These are phyloP conservation scores for Nakazawaea molendinolei DNA, from an alignment of 805 yeast genomes.

Conservation along the genomic window DNA sequence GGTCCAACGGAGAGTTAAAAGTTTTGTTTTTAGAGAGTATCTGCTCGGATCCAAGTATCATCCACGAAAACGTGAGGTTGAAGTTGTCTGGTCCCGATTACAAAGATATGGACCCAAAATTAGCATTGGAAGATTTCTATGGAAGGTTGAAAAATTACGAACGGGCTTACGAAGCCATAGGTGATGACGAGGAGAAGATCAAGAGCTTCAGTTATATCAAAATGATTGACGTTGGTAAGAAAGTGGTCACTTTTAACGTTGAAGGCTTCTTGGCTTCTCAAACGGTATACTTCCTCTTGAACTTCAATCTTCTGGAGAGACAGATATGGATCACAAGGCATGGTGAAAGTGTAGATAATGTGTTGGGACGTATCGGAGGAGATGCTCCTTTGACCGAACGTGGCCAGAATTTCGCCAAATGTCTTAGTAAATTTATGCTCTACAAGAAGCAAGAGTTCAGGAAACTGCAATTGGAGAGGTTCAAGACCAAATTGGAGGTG, in stretches of 20 bases:
- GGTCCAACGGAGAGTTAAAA: conserved; percentile 58
- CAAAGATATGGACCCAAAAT: conserved; percentile 71
- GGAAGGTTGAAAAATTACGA: conserved; percentile 79
- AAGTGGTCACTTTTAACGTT: conserved; percentile 86
- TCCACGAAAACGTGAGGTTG: conserved; percentile 77
- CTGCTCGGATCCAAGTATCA: conserved; percentile 72
- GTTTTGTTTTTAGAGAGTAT: conserved; percentile 82
- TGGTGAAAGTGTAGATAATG: conserved; percentile 87
- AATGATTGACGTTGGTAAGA: conserved; percentile 94
- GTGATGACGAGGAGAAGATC: conserved; percentile 55
- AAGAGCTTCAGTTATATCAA: conserved; percentile 77
- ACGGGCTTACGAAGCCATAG: conserved; percentile 85
- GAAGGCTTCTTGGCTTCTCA: conserved; percentile 87
- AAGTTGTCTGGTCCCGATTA: conserved; percentile 94
- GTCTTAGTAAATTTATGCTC: conserved; percentile 69
- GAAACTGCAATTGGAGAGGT: conserved; percentile 48
- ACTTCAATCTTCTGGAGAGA: conserved; percentile 81
- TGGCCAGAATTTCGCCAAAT: conserved; percentile 67
- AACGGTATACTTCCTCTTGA: conserved; percentile 81
- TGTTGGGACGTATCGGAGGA: conserved; percentile 85
- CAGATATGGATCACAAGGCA: conserved; percentile 95
- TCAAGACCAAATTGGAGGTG: conserved; percentile 38
- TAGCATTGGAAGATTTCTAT: conserved; percentile 76
- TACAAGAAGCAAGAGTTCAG: conserved; percentile 67
- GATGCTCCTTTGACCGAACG: conserved; percentile 75